Conservation (phyloP, 1,284 basidiomycete genomes). For the Marasmius fiardii region DNA sequence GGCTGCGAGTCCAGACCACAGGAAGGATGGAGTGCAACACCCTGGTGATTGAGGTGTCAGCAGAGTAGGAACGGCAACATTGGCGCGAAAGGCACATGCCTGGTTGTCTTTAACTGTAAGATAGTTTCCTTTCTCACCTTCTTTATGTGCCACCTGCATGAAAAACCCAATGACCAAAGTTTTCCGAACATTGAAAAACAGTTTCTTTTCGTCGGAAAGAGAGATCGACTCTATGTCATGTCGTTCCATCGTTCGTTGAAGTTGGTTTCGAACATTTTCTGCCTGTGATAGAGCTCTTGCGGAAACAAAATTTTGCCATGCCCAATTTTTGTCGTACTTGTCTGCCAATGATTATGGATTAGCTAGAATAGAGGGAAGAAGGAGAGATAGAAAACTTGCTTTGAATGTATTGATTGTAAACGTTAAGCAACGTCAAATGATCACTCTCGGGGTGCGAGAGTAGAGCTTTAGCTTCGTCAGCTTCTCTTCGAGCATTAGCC, state of each 20-base stretch:
- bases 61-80: not conserved
- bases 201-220: constrained; percentile 76
- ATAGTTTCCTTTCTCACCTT: constrained; percentile 87
- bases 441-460: constrained; percentile 94
- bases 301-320: constrained; percentile 92
- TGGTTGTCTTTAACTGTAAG: constrained; percentile 94
- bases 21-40: constrained; percentile 91
- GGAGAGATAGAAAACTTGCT: constrained; percentile 45
- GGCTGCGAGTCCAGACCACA: constrained; percentile 92
- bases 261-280: constrained; percentile 92
- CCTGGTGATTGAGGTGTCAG: constrained; percentile 34
- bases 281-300: constrained; percentile 85
- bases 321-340: constrained; percentile 81
- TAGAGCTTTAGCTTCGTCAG: constrained; percentile 88
- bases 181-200: constrained; percentile 80
- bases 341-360: constrained; percentile 37
- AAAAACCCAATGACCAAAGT: constrained; percentile 94
- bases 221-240: constrained; percentile 81
- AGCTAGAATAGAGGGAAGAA: not conserved
- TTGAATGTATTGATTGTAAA: constrained; percentile 90
- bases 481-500: constrained; percentile 83
- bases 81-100: constrained; percentile 32
- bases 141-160: constrained; percentile 97
- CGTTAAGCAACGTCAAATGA: constrained; percentile 93
- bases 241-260: constrained; percentile 94